Base-by-base conservation (phyloP, 306 rosid species). In the Hippophae tibetana region DNA sequence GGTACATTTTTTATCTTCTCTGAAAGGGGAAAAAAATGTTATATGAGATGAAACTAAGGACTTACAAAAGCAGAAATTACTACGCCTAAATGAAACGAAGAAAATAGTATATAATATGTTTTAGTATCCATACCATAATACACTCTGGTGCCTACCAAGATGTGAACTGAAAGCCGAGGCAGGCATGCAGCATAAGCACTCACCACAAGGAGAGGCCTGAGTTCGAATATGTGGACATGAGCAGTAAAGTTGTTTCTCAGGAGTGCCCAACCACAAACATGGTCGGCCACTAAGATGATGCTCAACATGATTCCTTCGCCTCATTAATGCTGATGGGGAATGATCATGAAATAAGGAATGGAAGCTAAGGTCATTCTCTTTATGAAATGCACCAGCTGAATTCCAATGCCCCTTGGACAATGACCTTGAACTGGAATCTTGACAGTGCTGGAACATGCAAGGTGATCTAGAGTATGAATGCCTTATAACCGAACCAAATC, bases 341-440 rank as follows among this genome's bases (percentile, higher is more conserved):
- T 72, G 64, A 42, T 76, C 74, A 44, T 66, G 81, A 25, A 71
- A 31, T 31, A 69, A 65, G 76, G 42, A 71, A 52, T 57, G 70
- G 14, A 72, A 78, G 69, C 65, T 61, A 43, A 45, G 82, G 62
- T 68, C 79, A 55, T 74, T 74, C 60, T 76, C 82, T 72, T 80
- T 71, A 71, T 73, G 62, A 61, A 76, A 62, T 26, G 75, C 62
- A 49, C 31, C 47, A 71, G 60, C 31, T 23, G 70, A 43, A 63
- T 64, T 69, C 60, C 52, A 46, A 61, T 56, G 54, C 54, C 58
- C 69, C 60, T 41, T 44, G 18, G 60, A 64, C 23, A 61, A 61
- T 52, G 73, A 64, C 18, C 42, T 53, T 10, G 56, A 51, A 44
- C 64, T 58, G 5, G 47, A 61, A 54, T 64, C 74, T 58, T 69